Percentiles rank a stretch among this genome's conserved stretches.
Conservation (phyloP, 768 basidiomycete genomes). For the Termitomyces heimii region DNA sequence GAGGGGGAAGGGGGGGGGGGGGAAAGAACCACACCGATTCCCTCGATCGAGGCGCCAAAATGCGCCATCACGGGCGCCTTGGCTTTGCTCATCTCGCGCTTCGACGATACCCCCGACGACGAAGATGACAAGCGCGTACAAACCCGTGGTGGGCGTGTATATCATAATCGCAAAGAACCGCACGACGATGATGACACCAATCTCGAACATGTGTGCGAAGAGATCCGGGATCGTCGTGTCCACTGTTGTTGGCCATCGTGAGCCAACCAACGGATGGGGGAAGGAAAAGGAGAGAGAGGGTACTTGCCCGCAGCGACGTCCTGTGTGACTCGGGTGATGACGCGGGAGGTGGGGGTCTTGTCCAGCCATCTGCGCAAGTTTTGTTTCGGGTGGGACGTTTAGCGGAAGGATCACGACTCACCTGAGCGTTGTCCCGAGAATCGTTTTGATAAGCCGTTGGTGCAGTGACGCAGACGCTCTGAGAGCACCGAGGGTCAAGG, state of each 20-base stretch:
- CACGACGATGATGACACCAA: slow-evolving; percentile 6
- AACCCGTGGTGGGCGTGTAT: slow-evolving; percentile 8
- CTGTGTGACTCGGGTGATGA: slow-evolving; percentile 59
- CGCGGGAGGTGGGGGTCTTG: slow-evolving; percentile 39
- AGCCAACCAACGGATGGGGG: background rate
- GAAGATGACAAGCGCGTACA: slow-evolving; percentile 5
- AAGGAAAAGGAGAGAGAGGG: background rate
- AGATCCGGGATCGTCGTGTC: slow-evolving; percentile 34
- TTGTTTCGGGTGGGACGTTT: too few species aligned
- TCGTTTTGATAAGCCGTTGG: slow-evolving; percentile 37
- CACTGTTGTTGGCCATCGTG: slow-evolving; percentile 33
- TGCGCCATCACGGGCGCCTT: slow-evolving; percentile 22
- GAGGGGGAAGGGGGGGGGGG: background rate
- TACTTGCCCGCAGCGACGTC: slow-evolving; percentile 42
- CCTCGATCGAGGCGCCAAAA: slow-evolving; percentile 51
- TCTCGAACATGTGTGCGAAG: slow-evolving; percentile 9
- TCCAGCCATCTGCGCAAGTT: slow-evolving; percentile 37
- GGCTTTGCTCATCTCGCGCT: slow-evolving; percentile 40
- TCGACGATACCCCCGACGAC: slow-evolving; percentile 35
- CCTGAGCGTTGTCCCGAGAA: slow-evolving; percentile 58
- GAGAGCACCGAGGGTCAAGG: slow-evolving; percentile 39
- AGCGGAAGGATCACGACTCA: slow-evolving; percentile 14
- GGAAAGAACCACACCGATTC: slow-evolving; percentile 30
- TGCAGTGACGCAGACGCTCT: slow-evolving; percentile 53
- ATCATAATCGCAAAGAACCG: slow-evolving; percentile 11